Evolutionary conservation across 352 stramenopile genomes (phyloP), one percentile per base, ranked within the genome.

Genomic region (Phytopythium cucurbitacearum): DNA sequence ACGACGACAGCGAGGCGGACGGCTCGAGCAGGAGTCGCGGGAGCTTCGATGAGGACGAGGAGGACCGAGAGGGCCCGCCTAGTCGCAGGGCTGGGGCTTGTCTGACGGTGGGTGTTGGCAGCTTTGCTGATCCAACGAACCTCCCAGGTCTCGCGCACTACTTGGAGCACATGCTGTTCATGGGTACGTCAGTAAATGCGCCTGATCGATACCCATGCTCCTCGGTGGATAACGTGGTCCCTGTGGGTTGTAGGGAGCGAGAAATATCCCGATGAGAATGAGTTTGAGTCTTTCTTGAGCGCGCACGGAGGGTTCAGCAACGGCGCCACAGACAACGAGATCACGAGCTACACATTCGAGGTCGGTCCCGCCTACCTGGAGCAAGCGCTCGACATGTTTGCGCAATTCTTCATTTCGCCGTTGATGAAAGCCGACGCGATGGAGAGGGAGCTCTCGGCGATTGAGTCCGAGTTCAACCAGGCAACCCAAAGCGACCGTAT

Each of bases 91-190:
- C 80, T 0, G 80, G 76, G 28, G 80, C 80, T 0, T 89, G 78
- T 48, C 64, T 91, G 7, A 87, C 80, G 1, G 76, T 91, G 3
- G 80, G 80, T 12, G 73, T 85, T 11, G 80, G 78, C 48, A 88
- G 76, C 62, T 89, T 88, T 54, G 71, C 73, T 1, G 85, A 96
- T 48, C 80, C 84, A 5, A 64, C 70, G 53, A 33, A 75, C n/a
- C 55, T 94, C 9, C 78, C 80, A 1, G 92, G 88, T 3, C 70
- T 95, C 32, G 89, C 89, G 15, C 91, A 98, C 64, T 97, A 96
- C 52, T 69, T 98, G 43, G 94, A 98, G 76, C 94, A 98, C 71
- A 98, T 98, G 94, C 77, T 98, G 13, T 98, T 98, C 64, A 97
- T 98, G 89, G 94, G 90, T 78, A 51, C 44, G 59, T 59, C 13